phyloP scores from a whole-genome alignment of 2,329 filamentous ascomycete species.

The Monilinia polystroma region DNA sequence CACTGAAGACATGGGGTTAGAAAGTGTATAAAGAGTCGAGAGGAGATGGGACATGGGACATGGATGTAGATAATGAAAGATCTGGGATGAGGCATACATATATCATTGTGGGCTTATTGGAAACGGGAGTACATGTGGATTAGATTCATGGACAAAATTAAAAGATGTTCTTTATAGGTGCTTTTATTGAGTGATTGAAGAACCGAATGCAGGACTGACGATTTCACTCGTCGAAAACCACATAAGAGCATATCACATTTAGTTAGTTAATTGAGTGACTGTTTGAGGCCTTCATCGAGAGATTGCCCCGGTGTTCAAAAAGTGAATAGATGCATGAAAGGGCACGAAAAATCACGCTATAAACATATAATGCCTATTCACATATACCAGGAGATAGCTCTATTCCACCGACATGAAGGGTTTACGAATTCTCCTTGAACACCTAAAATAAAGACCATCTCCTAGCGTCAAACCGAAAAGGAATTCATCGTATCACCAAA shows the following conservation, averaged over 20 bases:
- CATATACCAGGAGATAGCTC: neutral
- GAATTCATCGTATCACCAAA: too few species aligned
- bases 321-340: neutral
- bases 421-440: neutral
- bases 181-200: neutral
- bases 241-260: neutral
- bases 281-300: neutral
- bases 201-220: neutral
- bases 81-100: neutral
- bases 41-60: neutral
- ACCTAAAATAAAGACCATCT: neutral
- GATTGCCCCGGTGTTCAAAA: neutral
- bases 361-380: too few species aligned
- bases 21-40: constrained; percentile 7
- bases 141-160: neutral
- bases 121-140: constrained; percentile 2
- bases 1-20: constrained; percentile 40
- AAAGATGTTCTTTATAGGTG: neutral
- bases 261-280: neutral
- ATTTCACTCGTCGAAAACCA: neutral
- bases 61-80: neutral
- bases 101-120: constrained; percentile 15
- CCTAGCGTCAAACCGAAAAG: neutral
- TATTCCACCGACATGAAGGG: neutral
- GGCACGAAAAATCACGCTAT: neutral